phyloP scores from a whole-genome alignment of 257 asterid species.

The Osmanthus fragrans region DNA sequence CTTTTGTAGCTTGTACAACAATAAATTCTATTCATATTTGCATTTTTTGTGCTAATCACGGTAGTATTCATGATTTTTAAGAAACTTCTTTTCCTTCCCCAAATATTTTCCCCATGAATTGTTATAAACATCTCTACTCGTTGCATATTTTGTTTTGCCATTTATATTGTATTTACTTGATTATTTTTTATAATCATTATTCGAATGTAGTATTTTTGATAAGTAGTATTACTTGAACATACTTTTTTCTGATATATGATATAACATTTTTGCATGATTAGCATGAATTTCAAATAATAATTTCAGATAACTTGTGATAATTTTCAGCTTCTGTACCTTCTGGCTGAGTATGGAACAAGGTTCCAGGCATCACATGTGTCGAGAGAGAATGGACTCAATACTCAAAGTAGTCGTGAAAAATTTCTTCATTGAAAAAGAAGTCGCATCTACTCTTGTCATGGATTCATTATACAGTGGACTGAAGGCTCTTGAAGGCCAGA shows the following conservation, averaged over 20 bases:
- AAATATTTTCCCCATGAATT: background rate
- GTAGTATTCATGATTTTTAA: too few species aligned
- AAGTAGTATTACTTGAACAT: background rate
- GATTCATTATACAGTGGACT: slow-evolving; percentile 90
- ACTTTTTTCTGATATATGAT: too few species aligned
- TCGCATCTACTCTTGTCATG: slow-evolving; percentile 93
- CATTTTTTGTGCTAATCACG: background rate
- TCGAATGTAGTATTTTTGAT: background rate
- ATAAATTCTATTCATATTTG: background rate
- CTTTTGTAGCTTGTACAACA: background rate
- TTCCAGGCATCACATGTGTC: slow-evolving; percentile 62
- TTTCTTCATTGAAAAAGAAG: slow-evolving; percentile 93
- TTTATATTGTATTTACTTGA: background rate
- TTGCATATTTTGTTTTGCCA: background rate
- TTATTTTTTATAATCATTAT: too few species aligned
- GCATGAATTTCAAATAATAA: slow-evolving; percentile 2
- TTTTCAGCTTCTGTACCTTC: slow-evolving; percentile 80
- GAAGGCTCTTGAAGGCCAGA: slow-evolving; percentile 82
- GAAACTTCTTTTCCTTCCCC: background rate
- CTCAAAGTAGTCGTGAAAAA: slow-evolving; percentile 76
- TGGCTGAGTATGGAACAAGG: slow-evolving; percentile 77
- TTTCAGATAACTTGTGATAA: slow-evolving; percentile 23
- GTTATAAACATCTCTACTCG: too few species aligned
- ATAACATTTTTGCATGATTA: background rate
- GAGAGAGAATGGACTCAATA: slow-evolving; percentile 74